Percentiles rank a stretch among this genome's conserved stretches.
Evolutionary conservation across 345 rosid genomes (phyloP).

Genomic region (Eucalyptus cloeziana): DNA sequence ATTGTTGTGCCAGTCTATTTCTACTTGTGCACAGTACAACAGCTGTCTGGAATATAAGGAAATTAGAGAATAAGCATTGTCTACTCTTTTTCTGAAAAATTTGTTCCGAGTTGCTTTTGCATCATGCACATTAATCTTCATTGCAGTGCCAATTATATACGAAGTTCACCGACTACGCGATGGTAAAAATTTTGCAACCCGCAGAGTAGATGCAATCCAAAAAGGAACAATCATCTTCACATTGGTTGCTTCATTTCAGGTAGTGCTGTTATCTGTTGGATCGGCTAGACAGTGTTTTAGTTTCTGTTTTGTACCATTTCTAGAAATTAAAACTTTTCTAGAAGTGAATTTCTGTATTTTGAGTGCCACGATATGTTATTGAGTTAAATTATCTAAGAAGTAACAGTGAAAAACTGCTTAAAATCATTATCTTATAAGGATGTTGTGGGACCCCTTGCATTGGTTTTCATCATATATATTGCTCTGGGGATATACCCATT

Average conservation of each 20-base stretch:
- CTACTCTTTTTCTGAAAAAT: background rate
- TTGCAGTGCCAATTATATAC: conserved; percentile 76
- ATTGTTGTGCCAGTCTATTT: background rate
- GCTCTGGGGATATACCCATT: background rate
- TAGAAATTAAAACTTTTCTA: background rate
- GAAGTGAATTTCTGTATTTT: background rate
- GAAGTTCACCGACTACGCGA: conserved; percentile 75
- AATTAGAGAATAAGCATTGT: background rate
- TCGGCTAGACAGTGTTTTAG: background rate
- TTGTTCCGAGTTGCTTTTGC: background rate
- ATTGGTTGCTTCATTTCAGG: conserved; percentile 93
- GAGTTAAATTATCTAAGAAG: background rate
- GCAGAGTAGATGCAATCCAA: conserved; percentile 87
- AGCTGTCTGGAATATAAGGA: background rate
- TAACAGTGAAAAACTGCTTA: background rate
- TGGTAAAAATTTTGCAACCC: conserved; percentile 79
- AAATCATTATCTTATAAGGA: background rate
- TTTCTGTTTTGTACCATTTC: background rate
- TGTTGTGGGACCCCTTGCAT: background rate
- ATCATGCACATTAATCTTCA: background rate
- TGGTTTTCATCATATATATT: background rate
- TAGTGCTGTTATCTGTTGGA: conserved; percentile 4
- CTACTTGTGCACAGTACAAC: background rate
- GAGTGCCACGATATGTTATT: background rate
- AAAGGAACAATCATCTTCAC: conserved; percentile 72